phyloP scores from a whole-genome alignment of 2,329 filamentous ascomycete species.

The Aspergillus pseudonomiae region DNA sequence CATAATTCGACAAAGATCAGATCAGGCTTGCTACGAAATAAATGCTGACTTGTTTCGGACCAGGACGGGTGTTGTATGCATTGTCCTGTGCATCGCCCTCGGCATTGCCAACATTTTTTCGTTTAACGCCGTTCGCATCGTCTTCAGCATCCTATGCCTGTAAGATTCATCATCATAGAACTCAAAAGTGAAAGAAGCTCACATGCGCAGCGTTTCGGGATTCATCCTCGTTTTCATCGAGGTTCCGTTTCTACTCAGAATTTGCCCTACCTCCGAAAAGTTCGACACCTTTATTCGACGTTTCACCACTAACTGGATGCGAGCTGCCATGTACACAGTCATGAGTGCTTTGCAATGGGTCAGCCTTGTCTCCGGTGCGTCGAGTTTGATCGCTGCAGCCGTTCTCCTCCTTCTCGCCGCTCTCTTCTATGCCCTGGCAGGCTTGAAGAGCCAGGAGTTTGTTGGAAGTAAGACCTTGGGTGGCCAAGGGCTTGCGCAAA shows the following conservation, averaged over 20 bases:
- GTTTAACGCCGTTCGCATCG: conserved; percentile 58
- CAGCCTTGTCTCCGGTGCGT: conserved; percentile 66
- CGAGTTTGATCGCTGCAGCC: conserved; percentile 82
- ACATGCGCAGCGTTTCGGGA: conserved; percentile 64
- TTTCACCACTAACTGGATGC: conserved; percentile 96
- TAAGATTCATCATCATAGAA: conserved; percentile 39
- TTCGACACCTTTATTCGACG: conserved; percentile 90
- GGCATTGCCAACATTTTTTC: conserved; percentile 71
- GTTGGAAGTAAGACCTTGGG: conserved; percentile 86
- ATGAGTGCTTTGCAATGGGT: conserved; percentile 87
- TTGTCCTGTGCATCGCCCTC: conserved; percentile 67
- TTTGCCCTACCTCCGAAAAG: conserved; percentile 88
- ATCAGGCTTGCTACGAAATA: neutral
- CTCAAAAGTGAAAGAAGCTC: conserved; percentile 38
- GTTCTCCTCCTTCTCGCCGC: conserved; percentile 77
- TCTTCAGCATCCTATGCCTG: conserved; percentile 63
- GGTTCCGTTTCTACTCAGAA: conserved; percentile 90
- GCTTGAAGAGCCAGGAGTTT: conserved; percentile 49
- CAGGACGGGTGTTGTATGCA: conserved; percentile 60
- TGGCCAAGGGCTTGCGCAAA: conserved; percentile 90
- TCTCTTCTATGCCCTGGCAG: conserved; percentile 69
- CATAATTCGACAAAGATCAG: neutral
- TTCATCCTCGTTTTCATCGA: conserved; percentile 83
- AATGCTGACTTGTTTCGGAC: conserved; percentile 19
- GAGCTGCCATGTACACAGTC: conserved; percentile 78